Conservation (phyloP, 169 alveolate genomes). For the Theileria parva region DNA sequence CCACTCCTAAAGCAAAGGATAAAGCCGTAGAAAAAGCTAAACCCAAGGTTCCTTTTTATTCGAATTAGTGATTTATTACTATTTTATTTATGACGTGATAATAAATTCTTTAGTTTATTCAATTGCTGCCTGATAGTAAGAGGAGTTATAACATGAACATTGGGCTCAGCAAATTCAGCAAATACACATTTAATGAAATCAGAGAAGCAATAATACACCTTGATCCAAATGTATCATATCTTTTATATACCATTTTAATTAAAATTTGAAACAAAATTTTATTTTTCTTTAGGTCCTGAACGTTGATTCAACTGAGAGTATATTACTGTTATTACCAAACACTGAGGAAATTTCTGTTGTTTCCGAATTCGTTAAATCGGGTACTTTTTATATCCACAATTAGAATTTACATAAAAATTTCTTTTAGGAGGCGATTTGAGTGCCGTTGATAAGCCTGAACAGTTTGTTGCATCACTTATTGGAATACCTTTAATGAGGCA, state of each 20-base stretch:
- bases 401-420: not conserved
- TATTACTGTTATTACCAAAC: conserved; percentile 82
- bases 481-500: conserved; percentile 85
- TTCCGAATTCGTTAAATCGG: conserved; percentile 79
- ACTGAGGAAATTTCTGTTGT: conserved; percentile 83
- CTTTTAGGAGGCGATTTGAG: conserved; percentile 82
- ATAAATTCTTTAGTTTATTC: conserved; percentile 69
- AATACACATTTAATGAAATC: conserved; percentile 84
- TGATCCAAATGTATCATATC: conserved; percentile 68
- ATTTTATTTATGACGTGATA: conserved; percentile 3
- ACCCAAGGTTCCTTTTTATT: conserved; percentile 5
- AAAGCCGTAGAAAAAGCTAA: conserved; percentile 36
- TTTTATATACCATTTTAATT: not conserved
- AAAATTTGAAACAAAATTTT: not conserved
- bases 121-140: conserved; percentile 87
- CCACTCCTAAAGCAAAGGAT: conserved; percentile 61
- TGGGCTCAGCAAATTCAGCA: conserved; percentile 86
- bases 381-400: not conserved
- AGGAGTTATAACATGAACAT: conserved; percentile 88
- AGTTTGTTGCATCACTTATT: conserved; percentile 84
- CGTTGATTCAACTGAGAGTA: conserved; percentile 85
- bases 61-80: conserved; percentile 10
- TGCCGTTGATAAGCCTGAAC: conserved; percentile 87
- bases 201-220: conserved; percentile 86
- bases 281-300: conserved; percentile 65